Evolutionary conservation across 2,329 filamentous ascomycete species (phyloP), one percentile per base, ranked within the genome.

Genomic region (Xylaria polymorpha): DNA sequence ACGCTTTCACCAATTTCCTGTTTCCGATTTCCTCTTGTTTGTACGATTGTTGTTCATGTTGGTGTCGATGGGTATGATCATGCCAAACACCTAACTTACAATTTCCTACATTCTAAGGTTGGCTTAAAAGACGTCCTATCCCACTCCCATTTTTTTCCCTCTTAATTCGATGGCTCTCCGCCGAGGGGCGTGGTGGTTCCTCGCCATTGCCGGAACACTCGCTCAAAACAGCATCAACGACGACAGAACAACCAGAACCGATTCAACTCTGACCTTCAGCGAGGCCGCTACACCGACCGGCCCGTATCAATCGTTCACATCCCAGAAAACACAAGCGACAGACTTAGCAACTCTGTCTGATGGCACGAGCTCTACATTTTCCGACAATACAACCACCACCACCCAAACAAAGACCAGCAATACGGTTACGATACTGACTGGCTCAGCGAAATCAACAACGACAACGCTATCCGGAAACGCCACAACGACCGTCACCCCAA

Each of bases 291-390:
- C 81, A 58, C 81, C 85, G 12, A 82, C 83, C 1, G 81, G 80
- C 12, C 76, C 81, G n/a, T 85, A 87, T 74, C 78, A 81, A 51
- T 82, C 83, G 12, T 82, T 79, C 67, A 78, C 79, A 22, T 81
- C 82, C 32, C 82, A 82, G 57, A 79, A 82, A 71, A 85, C 85
- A 5, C 77, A 84, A 57, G 79, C 69, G 10, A 75, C 76, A 8
- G 71, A 72, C 51, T 60, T 77, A 15, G 76, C 71, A 5, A 72
- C 75, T 4, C 68, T 75, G 8, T 50, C 77, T 0, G 77, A 77
- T 55, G 73, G 73, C 44, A 74, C 75, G n/a, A 72, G 67, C 50
- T 74, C 74, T n/a, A 64, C 73, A 25, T 77, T 77, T 35, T 77
- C 77, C 35, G 73, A 75, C 51, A 81, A 81, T 68, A 71, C 72